Evolutionary conservation across 2,329 filamentous ascomycete species (phyloP), one percentile per base, ranked within the genome.

Genomic region (Fusarium pseudonygamai): DNA sequence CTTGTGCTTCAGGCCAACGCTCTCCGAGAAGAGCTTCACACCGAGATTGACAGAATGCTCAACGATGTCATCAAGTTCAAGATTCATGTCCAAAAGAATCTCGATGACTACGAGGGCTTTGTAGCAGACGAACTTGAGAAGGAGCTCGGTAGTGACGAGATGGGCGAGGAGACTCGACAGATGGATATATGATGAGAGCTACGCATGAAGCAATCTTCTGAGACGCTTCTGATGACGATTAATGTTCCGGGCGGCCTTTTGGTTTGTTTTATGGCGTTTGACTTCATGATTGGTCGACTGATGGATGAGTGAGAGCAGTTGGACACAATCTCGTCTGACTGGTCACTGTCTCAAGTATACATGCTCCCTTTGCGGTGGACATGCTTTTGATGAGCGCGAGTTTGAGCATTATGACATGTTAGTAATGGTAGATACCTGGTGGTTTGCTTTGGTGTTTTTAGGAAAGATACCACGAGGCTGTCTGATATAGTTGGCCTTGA

Each of bases 41-140:
- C 95, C 0, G 95, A 98, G 81, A 94, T 98, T 78, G 96, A 98
- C 84, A 92, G 92, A 77, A 97, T 98, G 90, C 85, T 99, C 68
- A 97, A 98, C 84, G 95, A 98, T 80, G 93, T 98, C 71, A 97
- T 98, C 85, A 95, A 97, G 79, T 98, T 99, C 89, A 99, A 99
- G 85, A 93, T 99, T 73, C 95, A 98, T 79, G 88, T 99, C 58
- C 96, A 99, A 82, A 95, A 95, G 84, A 92, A 91, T 67, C 86
- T 99, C 60, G 96, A 98, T 80, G 94, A 96, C 79, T 98, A 97
- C 81, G 96, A 99, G 83, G 91, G 92, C 63, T 97, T 98, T 80
- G 94, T 98, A 12, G 92, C 93, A 5, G 93, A 97, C 74, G 96
- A 98, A 84, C 91, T 98, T n/a, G 94, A 97, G 84, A 90, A 92